phyloP scores from a whole-genome alignment of 768 basidiomycete genomes.

The Mycena maculata region DNA sequence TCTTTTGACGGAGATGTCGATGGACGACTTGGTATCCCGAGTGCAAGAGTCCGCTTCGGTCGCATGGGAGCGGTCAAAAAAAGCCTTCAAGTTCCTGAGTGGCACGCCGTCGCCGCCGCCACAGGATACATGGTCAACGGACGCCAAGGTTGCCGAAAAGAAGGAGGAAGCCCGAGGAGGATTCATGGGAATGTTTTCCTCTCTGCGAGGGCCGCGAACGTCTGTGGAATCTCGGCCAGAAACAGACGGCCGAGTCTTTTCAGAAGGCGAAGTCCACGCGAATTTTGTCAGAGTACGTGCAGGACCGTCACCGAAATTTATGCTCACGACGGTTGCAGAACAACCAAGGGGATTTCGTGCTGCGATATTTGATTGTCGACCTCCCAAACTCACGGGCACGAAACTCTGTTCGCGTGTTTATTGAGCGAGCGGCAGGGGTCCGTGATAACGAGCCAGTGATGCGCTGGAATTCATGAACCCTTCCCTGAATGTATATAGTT shows the following conservation, averaged over 20 bases:
- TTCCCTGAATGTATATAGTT: conserved; percentile 36
- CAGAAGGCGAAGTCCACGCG: conserved; percentile 86
- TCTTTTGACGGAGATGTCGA: conserved; percentile 61
- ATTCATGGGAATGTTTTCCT: conserved; percentile 75
- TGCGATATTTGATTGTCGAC: conserved; percentile 82
- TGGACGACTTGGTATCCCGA: conserved; percentile 65
- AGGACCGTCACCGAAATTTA: conserved; percentile 14
- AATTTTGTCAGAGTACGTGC: conserved; percentile 76
- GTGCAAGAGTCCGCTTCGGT: conserved; percentile 54
- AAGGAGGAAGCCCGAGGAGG: conserved; percentile 47
- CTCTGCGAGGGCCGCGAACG: conserved; percentile 58
- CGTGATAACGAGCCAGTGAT: conserved; percentile 78
- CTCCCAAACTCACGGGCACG: conserved; percentile 76
- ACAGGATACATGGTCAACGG: conserved; percentile 44
- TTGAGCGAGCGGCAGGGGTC: conserved; percentile 74
- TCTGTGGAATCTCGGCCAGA: conserved; percentile 44
- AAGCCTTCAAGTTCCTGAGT: conserved; percentile 77
- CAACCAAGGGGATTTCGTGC: conserved; percentile 80
- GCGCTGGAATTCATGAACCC: conserved; percentile 63
- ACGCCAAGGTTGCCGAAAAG: conserved; percentile 43
- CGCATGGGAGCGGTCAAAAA: conserved; percentile 62
- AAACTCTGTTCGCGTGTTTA: conserved; percentile 74
- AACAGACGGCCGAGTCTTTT: conserved; percentile 59
- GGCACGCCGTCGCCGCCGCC: conserved; percentile 65
- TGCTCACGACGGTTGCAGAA: conserved; percentile 58